Evolutionary conservation across 495 filamentous ascomycete genomes (phyloP), one percentile per base, ranked within the genome.

Genomic region (Cercophora scortea): DNA sequence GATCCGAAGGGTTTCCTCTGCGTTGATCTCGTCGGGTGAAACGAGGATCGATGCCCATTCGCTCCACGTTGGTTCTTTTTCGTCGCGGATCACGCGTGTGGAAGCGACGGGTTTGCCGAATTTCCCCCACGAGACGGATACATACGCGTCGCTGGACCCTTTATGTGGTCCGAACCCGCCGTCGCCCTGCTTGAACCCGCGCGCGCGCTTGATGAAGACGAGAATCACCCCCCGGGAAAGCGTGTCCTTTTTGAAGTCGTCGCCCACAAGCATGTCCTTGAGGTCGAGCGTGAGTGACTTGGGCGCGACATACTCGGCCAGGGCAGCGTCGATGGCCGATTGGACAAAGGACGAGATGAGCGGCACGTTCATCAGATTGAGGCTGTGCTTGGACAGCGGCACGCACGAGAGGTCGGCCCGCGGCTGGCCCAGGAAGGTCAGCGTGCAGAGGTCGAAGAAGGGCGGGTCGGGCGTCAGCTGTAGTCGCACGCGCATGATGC

Each of bases 361-460:
- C 0, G 85, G 85, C 3, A 89, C 65, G 59, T 88, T 78, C 74
- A 88, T 87, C 25, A 89, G 69, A 59, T 88, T 87, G 17, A 84
- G 71, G 32, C 76, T 79, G 45, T 80, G 76, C 59, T 83, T 84
- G 17, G 77, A 79, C 32, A 89, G 71, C 5, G 86, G 85, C 11
- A 80, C 73, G 55, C 85, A 88, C 0, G 81, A 80, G 3, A 89
- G 62, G 49, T 83, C 79, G n/a, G 82, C 85, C 57, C 80, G 79
- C 0, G 86, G 86, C 61, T 88, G 85, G n/a, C 85, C 85, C n/a
- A 88, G 78, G 55, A 88, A 81, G 1, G 84, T 87, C 46, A 88
- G 59, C 0, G 85, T 88, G 57, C 78, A 84, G 8, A 88, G 71
- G 39, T 79, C 73, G 62, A 88, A 78, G 66, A 88, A 88, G 0